A percentile compares a stretch with the other conserved stretches of the same genome.
phyloP scores from a whole-genome alignment of 208 protist genomes.

The Acanthamoeba healyi region DNA sequence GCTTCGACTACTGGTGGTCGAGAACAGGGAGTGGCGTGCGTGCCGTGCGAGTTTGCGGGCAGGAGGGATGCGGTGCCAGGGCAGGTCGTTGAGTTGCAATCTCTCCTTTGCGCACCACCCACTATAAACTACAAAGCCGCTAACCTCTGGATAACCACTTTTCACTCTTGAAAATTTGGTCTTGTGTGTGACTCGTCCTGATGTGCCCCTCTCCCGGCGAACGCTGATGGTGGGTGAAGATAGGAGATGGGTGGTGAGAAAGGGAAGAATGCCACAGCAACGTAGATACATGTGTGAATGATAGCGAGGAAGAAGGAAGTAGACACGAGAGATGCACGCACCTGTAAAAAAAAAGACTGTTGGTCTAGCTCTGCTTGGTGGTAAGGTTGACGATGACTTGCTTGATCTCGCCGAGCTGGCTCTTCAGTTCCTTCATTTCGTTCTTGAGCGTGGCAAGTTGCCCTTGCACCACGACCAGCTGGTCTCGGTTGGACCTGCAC shows the following conservation, averaged over 20 bases:
- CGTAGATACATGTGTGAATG: not conserved
- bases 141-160: constrained; percentile 36
- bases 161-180: constrained; percentile 53
- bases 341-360: not conserved
- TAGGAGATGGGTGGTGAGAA: too few relatives aligned
- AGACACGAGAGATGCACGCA: not conserved
- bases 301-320: not conserved
- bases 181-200: not conserved
- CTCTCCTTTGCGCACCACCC: too few relatives aligned
- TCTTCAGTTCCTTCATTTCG: constrained; percentile 43
- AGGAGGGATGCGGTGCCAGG: too few relatives aligned
- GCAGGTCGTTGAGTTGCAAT: too few relatives aligned
- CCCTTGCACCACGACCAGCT: not conserved
- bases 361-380: constrained; percentile 45
- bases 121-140: constrained; percentile 51
- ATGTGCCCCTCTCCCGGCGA: not conserved
- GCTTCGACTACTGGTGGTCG: too few relatives aligned
- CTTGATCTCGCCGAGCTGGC: constrained; percentile 60
- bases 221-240: not conserved
- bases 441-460: not conserved
- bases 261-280: too few relatives aligned
- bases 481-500: constrained; percentile 49
- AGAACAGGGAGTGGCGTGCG: too few relatives aligned
- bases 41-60: too few relatives aligned
- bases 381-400: constrained; percentile 59